Percentiles rank a stretch among this genome's conserved stretches.
Conservation (phyloP, 75 land plant genomes). For the Chamaecyparis obtusa region DNA sequence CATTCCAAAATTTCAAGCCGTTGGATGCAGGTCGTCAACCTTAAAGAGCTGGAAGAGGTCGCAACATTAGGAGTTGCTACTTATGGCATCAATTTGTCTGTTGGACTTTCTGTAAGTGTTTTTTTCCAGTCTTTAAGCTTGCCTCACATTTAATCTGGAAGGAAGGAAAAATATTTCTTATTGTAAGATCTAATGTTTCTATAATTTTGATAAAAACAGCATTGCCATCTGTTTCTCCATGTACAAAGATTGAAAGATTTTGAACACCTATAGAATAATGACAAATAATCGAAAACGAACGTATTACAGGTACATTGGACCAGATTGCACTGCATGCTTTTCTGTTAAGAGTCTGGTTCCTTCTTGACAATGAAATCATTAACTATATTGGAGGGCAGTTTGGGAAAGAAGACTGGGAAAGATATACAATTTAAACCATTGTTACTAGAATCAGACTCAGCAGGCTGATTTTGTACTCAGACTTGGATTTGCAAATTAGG, state of each 20-base stretch:
- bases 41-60: slow-evolving; percentile 39
- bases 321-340: neutral
- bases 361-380: no score
- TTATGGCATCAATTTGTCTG: slow-evolving; percentile 37
- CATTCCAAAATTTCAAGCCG: neutral
- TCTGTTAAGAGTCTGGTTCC: no score
- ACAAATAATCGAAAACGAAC: neutral
- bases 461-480: no score
- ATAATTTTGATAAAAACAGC: neutral
- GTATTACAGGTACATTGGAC: neutral
- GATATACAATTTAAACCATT: no score
- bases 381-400: no score
- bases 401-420: no score
- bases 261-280: neutral
- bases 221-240: neutral
- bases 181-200: neutral
- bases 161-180: neutral
- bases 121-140: neutral
- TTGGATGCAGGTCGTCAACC: slow-evolving; percentile 26
- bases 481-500: no score
- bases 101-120: slow-evolving; percentile 30
- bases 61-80: slow-evolving; percentile 22
- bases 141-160: neutral
- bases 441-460: no score
- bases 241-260: neutral